Conservation (phyloP, 2,329 filamentous ascomycete genomes). For the Pyricularia sp. region DNA sequence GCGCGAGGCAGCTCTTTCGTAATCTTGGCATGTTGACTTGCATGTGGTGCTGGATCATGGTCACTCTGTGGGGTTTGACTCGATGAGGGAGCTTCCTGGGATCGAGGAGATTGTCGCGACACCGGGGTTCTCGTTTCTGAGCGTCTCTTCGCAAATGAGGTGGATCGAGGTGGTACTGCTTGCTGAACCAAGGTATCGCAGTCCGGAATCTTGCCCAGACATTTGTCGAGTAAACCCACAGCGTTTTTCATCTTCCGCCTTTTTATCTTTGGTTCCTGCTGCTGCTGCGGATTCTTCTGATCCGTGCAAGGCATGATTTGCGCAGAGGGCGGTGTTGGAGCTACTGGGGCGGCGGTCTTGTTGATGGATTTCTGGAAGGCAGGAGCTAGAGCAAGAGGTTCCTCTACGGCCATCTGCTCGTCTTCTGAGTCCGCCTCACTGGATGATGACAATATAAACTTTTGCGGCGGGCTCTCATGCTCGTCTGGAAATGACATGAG, state of each 20-base stretch:
- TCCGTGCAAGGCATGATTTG: conserved; percentile 15
- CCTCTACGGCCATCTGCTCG: conserved; percentile 11
- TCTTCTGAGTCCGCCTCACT: conserved; percentile 9
- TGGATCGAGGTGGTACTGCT: not conserved
- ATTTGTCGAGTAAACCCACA: not conserved
- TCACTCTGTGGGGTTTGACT: not conserved
- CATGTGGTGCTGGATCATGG: not conserved
- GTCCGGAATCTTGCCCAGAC: not conserved
- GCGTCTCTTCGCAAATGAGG: not conserved
- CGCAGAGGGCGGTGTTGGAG: conserved; percentile 17
- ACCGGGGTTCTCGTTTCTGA: not conserved
- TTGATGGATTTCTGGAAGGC: conserved; percentile 5
- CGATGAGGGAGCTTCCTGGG: not conserved
- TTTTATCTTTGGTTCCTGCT: not conserved
- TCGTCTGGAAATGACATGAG: not conserved
- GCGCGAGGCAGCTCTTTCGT: not conserved
- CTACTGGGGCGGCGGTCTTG: conserved; percentile 5
- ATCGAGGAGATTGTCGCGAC: not conserved
- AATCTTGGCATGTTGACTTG: not conserved
- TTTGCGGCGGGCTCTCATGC: no score
- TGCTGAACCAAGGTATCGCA: not conserved
- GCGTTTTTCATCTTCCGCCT: not conserved
- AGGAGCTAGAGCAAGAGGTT: conserved; percentile 9
- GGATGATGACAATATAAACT: not conserved
- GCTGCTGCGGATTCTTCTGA: not conserved